phyloP scores from a whole-genome alignment of 345 rosid genomes.

The Geranium brycei region DNA sequence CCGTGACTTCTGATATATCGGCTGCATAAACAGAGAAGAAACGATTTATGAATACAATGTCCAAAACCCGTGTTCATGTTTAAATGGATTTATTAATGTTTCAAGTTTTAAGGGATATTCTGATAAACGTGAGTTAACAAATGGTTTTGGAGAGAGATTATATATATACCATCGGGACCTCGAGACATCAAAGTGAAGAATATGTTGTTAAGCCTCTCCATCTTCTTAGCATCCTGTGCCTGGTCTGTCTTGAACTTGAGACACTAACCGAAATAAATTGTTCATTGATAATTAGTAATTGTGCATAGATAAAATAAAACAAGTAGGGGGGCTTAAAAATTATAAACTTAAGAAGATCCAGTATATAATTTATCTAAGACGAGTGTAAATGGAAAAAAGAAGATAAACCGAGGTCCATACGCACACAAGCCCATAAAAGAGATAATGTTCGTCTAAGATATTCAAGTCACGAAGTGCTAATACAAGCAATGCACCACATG shows the following conservation, averaged over 20 bases:
- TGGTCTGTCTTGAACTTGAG: conserved; percentile 97
- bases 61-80: not conserved
- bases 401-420: no score
- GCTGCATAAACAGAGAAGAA: conserved; percentile 28
- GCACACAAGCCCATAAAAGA: no score
- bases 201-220: conserved; percentile 91
- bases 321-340: not conserved
- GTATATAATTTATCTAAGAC: not conserved
- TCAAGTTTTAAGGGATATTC: not conserved
- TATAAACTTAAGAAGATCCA: not conserved
- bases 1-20: conserved; percentile 56
- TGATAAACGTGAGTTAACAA: not conserved
- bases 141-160: conserved; percentile 4
- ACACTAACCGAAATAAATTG: conserved; percentile 33
- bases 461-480: not conserved
- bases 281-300: not conserved
- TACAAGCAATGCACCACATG: not conserved
- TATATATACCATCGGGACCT: conserved; percentile 67
- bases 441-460: no score
- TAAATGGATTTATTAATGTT: no score
- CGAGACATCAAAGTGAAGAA: conserved; percentile 89
- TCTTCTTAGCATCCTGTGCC: conserved; percentile 94
- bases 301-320: not conserved
- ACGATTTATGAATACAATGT: not conserved
- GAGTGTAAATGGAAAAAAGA: no score